Evolutionary conservation across 306 rosid species (phyloP).

Genomic region (Cicer pinnatifidum): DNA sequence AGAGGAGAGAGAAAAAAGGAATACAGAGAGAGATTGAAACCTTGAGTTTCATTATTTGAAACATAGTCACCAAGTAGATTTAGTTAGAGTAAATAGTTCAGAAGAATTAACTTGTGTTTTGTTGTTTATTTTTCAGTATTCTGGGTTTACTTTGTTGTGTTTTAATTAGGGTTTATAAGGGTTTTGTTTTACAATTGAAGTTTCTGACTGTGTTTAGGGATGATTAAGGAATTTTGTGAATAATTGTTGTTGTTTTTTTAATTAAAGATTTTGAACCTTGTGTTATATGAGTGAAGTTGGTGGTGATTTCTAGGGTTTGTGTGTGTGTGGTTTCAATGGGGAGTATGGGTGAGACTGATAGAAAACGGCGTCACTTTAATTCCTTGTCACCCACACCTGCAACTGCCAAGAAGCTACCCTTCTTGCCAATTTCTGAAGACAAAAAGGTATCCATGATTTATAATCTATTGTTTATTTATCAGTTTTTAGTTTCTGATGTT

Average conservation of each 20-base stretch:
- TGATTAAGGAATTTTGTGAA: slow-evolving; percentile 36
- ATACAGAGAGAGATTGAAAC: slow-evolving; percentile 17
- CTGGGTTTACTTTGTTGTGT: slow-evolving; percentile 32
- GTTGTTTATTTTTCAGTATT: not conserved
- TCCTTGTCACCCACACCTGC: slow-evolving; percentile 80
- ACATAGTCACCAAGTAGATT: slow-evolving; percentile 31
- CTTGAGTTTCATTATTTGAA: slow-evolving; percentile 34
- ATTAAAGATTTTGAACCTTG: slow-evolving; percentile 15
- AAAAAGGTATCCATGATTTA: slow-evolving; percentile 64
- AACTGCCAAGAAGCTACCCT: slow-evolving; percentile 73
- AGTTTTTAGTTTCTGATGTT: not conserved
- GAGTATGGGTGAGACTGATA: slow-evolving; percentile 82
- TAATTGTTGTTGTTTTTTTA: not conserved
- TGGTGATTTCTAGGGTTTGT: slow-evolving; percentile 62
- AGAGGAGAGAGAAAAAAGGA: not conserved
- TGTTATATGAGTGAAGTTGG: slow-evolving; percentile 58
- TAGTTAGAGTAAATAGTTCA: not conserved
- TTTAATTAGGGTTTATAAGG: slow-evolving; percentile 62
- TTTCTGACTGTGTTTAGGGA: slow-evolving; percentile 30
- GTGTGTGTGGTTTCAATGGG: slow-evolving; percentile 71
- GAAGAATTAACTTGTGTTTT: not conserved
- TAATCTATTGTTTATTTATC: slow-evolving; percentile 22
- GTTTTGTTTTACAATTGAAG: slow-evolving; percentile 26
- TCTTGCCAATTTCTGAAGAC: slow-evolving; percentile 77
- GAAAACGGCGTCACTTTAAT: slow-evolving; percentile 93